Conservation (phyloP, 805 yeast species). For the Metschnikowia shivogae region DNA sequence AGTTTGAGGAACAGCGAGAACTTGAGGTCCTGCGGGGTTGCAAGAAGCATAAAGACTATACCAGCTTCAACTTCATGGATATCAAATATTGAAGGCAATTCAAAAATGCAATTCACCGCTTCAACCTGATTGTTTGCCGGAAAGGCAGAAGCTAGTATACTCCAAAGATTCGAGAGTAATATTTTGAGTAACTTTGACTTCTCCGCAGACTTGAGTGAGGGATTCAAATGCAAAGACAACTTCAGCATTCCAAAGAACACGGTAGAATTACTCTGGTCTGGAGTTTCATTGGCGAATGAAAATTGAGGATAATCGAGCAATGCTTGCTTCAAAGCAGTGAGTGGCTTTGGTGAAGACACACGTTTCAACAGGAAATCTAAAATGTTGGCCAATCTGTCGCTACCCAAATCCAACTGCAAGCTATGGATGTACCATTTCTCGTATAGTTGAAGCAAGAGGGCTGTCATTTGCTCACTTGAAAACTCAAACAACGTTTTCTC, state of each 20-base stretch:
- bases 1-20: constrained; percentile 56
- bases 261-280: not conserved
- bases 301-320: constrained; percentile 14
- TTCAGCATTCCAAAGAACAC: constrained; percentile 29
- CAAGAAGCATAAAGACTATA: constrained; percentile 50
- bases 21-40: constrained; percentile 25
- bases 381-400: constrained; percentile 18
- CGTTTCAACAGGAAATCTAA: not conserved
- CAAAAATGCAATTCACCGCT: constrained; percentile 60
- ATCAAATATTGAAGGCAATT: constrained; percentile 51
- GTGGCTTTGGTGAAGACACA: constrained; percentile 5
- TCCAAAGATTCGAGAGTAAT: constrained; percentile 51
- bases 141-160: constrained; percentile 43
- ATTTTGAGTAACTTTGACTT: constrained; percentile 38
- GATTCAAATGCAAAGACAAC: constrained; percentile 34
- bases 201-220: constrained; percentile 27
- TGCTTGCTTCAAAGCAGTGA: constrained; percentile 13
- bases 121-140: constrained; percentile 62
- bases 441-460: constrained; percentile 17
- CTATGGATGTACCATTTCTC: constrained; percentile 18
- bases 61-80: constrained; percentile 68
- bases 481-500: not conserved
- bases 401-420: constrained; percentile 12
- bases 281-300: not conserved
- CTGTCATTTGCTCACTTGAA: constrained; percentile 13